Percentiles rank a stretch among this genome's conserved stretches.
These are phyloP conservation scores for Houttuynia cordata DNA, from an alignment of 164 flowering plant genomes.

Conservation along the genomic window DNA sequence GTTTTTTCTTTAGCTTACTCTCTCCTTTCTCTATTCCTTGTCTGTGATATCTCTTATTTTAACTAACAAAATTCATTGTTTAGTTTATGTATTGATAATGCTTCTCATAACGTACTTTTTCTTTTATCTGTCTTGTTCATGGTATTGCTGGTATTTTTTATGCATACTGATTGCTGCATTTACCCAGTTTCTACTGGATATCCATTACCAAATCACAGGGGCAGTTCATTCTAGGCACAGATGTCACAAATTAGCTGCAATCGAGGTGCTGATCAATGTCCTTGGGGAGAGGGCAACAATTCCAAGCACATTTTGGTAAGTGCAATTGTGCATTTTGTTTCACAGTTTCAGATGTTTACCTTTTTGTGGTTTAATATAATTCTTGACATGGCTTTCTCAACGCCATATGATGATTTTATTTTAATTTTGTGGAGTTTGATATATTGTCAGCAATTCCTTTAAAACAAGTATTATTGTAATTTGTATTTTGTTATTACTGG, in stretches of 20 bases:
- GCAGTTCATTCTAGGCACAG: slow-evolving; percentile 69
- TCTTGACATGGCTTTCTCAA: neutral
- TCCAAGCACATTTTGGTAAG: slow-evolving; percentile 69
- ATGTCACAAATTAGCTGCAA: slow-evolving; percentile 57
- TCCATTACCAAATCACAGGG: slow-evolving; percentile 69
- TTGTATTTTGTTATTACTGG: too few relatives aligned
- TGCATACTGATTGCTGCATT: neutral
- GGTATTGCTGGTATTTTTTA: too few relatives aligned
- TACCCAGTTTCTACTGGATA: slow-evolving; percentile 69
- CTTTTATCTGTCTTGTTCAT: too few relatives aligned
- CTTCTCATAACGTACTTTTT: too few relatives aligned
- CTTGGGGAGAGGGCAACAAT: slow-evolving; percentile 63
- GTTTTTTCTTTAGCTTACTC: neutral
- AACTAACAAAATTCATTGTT: too few relatives aligned
- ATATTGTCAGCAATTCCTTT: too few relatives aligned
- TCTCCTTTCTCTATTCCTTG: neutral
- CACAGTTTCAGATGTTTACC: neutral
- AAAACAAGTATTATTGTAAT: too few relatives aligned
- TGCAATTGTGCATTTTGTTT: too few relatives aligned
- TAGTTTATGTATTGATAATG: too few relatives aligned
- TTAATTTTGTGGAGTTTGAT: too few relatives aligned
- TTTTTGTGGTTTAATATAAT: too few relatives aligned
- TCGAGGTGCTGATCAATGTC: slow-evolving; percentile 62
- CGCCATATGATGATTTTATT: neutral
- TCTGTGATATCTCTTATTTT: neutral